Base-by-base conservation (phyloP, 1,284 basidiomycete species). In the Psilocybe mexicana region DNA sequence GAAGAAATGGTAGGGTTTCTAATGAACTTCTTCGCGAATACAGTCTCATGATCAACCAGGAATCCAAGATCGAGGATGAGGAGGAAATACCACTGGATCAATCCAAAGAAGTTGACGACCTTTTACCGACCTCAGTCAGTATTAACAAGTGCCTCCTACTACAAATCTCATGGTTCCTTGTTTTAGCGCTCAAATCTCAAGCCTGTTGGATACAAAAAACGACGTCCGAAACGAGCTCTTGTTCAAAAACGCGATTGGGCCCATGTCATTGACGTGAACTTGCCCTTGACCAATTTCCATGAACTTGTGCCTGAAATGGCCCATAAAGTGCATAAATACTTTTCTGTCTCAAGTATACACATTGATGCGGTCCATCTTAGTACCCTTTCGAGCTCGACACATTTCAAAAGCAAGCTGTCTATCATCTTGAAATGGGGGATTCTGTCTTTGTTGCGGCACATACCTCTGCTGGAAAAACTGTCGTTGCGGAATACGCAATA, bases 371-470 rank as follows among this genome's bases (percentile, higher is more conserved):
- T 28, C 11, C 24, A 23, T 55, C 25, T 36, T 52, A 76, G 74
- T 77, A 78, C 62, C 74, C 76, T 7, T 75, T 79, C 62, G 79
- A 82, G 59, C 72, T 82, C 24, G 80, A 82, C 60, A 79, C 78
- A 0, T 82, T 82, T 65, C 97, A 99, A 72, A 99, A 98, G 74
- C 94, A 99, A 74, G 97, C 97, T 0, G 93, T 99, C 6, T 98
- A 98, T 74, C 95, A 96, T 70, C 83, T 99, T 11, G 97, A 99
- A 73, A 90, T 94, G 81, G 96, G 96, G 14, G 94, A 99, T 68
- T 96, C 93, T 12, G 96, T 99, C 18, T 99, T 99, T 73, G 96
- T 99, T 14, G 97, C 97, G 4, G 97, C 97, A 2, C 97, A 99
- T 75, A 99, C 97, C 1, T 96, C 94, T 33, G 97, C 97, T n/a